Conservation (phyloP, 495 filamentous ascomycete species). For the Neurospora africana region DNA sequence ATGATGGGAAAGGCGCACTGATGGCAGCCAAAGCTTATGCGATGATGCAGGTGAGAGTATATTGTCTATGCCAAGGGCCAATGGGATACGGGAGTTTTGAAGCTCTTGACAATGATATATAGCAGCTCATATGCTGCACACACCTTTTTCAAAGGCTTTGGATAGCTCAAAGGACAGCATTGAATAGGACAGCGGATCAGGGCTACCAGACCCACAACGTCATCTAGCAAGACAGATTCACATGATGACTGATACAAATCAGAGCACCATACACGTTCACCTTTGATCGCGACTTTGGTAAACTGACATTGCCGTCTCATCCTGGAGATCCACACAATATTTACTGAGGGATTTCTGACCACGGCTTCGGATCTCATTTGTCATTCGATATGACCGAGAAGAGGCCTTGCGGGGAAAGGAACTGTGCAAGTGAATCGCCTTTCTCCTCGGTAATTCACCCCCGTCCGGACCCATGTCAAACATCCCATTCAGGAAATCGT, state of each 20-base stretch:
- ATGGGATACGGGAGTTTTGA: background rate
- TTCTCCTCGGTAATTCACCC: background rate
- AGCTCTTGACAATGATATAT: background rate
- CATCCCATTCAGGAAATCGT: background rate
- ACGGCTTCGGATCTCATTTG: background rate
- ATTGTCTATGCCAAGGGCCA: background rate
- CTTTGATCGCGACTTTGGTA: background rate
- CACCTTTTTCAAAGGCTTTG: background rate
- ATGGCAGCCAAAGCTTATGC: slow-evolving; percentile 4
- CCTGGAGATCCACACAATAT: background rate
- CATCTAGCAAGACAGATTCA: background rate
- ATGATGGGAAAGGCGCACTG: slow-evolving; percentile 30
- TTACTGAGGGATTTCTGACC: background rate
- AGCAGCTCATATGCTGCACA: background rate
- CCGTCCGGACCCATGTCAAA: background rate
- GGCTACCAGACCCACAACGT: background rate
- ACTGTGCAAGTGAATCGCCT: background rate
- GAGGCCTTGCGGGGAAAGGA: background rate
- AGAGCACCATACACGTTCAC: background rate
- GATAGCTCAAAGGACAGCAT: background rate
- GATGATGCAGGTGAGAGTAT: background rate
- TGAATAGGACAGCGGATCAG: background rate
- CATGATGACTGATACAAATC: background rate
- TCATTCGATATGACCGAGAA: background rate
- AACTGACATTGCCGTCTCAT: background rate